Conservation (phyloP, 139 green algal genomes). For the Edaphochlamys debaryana region DNA sequence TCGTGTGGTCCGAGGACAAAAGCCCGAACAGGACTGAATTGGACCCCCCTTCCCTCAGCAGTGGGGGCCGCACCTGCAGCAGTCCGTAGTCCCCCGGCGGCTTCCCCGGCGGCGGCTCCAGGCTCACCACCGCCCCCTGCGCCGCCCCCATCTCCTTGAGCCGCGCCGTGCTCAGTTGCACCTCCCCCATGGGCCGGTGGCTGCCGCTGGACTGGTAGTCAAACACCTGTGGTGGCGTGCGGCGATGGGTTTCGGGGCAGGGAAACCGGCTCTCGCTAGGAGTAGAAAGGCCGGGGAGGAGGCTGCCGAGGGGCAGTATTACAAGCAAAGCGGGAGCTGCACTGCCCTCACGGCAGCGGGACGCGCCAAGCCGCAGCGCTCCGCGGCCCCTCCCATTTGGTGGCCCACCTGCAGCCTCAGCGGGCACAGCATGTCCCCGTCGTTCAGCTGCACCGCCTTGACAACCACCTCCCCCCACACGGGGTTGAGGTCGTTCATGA, state of each 20-base stretch:
- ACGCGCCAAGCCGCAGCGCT: too few species aligned
- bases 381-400: too few species aligned
- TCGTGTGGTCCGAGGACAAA: too few species aligned
- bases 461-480: conserved; percentile 42
- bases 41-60: too few species aligned
- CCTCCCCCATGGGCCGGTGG: not conserved
- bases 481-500: conserved; percentile 47
- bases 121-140: not conserved
- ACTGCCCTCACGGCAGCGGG: too few species aligned
- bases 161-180: not conserved
- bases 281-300: too few species aligned
- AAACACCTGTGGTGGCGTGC: conserved; percentile 26
- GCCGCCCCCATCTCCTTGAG: not conserved
- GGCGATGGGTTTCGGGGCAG: too few species aligned
- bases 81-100: not conserved
- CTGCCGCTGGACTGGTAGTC: conserved; percentile 8
- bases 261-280: too few species aligned
- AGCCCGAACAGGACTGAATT: too few species aligned
- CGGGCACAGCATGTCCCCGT: conserved; percentile 36
- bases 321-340: too few species aligned
- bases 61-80: not conserved
- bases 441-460: conserved; percentile 39
- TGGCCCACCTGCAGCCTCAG: conserved; percentile 36
- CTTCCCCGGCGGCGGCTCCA: not conserved
- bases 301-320: too few species aligned